phyloP scores from a whole-genome alignment of 2,329 filamentous ascomycete genomes.

The Ceratocystis colombiana region DNA sequence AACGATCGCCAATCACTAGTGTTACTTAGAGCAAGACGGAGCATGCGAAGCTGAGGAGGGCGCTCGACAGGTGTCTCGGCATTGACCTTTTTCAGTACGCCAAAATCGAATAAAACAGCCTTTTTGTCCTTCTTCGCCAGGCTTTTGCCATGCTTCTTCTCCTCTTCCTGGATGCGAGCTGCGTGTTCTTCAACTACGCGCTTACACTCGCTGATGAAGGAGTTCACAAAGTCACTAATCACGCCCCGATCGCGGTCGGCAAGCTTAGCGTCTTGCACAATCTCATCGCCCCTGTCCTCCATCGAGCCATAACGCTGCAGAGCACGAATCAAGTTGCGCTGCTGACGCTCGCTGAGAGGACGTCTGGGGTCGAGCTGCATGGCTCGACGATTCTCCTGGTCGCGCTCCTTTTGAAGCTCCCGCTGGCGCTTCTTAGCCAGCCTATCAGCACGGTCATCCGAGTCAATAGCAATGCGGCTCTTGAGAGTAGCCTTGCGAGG shows the following conservation, averaged over 20 bases:
- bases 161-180: constrained; percentile 64
- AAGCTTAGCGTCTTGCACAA: constrained; percentile 77
- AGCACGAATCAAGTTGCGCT: constrained; percentile 78
- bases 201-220: constrained; percentile 53
- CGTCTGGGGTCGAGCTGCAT: constrained; percentile 73
- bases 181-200: constrained; percentile 56
- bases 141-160: constrained; percentile 69
- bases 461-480: constrained; percentile 46
- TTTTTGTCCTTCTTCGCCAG: constrained; percentile 97
- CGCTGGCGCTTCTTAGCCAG: constrained; percentile 56
- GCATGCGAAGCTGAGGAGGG: constrained; percentile 74
- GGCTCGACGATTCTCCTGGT: constrained; percentile 62
- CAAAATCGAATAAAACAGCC: constrained; percentile 89
- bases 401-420: constrained; percentile 58
- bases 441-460: constrained; percentile 55
- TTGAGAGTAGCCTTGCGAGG: constrained; percentile 63
- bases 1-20: constrained; percentile 65
- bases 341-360: constrained; percentile 86
- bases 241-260: constrained; percentile 72
- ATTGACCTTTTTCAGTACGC: constrained; percentile 87
- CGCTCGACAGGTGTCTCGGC: constrained; percentile 90
- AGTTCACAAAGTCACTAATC: constrained; percentile 62
- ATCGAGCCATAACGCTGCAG: constrained; percentile 87
- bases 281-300: constrained; percentile 76
- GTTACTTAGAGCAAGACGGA: constrained; percentile 62